Evolutionary conservation across 805 yeast genomes (phyloP).

Genomic region (Ogataea dorogensis): DNA sequence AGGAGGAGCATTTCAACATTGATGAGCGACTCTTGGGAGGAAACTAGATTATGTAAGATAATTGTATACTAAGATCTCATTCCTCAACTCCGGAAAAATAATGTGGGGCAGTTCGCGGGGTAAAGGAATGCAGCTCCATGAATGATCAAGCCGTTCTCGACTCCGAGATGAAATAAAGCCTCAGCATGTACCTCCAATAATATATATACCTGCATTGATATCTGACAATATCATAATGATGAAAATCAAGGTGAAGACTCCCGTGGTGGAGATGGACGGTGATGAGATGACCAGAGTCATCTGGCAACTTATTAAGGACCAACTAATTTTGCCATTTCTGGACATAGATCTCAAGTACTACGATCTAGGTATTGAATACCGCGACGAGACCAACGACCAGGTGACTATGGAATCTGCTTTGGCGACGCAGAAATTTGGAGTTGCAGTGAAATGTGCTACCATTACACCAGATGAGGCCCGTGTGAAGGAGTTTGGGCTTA

Average conservation of each 20-base stretch:
- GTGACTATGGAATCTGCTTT: slow-evolving; percentile 88
- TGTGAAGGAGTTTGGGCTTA: slow-evolving; percentile 83
- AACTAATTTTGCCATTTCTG: slow-evolving; percentile 80
- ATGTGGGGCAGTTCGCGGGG: background rate
- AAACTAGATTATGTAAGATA: slow-evolving; percentile 11
- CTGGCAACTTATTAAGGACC: slow-evolving; percentile 87
- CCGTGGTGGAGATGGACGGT: slow-evolving; percentile 96
- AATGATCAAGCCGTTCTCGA: slow-evolving; percentile 1
- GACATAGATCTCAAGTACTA: slow-evolving; percentile 88
- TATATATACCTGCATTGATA: background rate
- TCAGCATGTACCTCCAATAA: background rate
- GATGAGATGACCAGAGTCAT: slow-evolving; percentile 97
- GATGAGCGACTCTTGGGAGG: slow-evolving; percentile 30
- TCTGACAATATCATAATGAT: slow-evolving; percentile 22
- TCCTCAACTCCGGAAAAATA: no score
- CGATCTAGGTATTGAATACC: slow-evolving; percentile 81
- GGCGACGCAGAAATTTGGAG: slow-evolving; percentile 85
- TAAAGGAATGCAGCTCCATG: background rate
- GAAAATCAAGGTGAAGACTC: slow-evolving; percentile 79
- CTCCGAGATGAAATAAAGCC: slow-evolving; percentile 3
- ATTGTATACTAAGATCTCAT: no score
- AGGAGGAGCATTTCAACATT: slow-evolving; percentile 30
- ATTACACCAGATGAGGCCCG: slow-evolving; percentile 98
- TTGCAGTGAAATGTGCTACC: slow-evolving; percentile 96
- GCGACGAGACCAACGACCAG: slow-evolving; percentile 85